Evolutionary conservation across 2,329 filamentous ascomycete species (phyloP).

Genomic region (Zymoseptoria crescenta): DNA sequence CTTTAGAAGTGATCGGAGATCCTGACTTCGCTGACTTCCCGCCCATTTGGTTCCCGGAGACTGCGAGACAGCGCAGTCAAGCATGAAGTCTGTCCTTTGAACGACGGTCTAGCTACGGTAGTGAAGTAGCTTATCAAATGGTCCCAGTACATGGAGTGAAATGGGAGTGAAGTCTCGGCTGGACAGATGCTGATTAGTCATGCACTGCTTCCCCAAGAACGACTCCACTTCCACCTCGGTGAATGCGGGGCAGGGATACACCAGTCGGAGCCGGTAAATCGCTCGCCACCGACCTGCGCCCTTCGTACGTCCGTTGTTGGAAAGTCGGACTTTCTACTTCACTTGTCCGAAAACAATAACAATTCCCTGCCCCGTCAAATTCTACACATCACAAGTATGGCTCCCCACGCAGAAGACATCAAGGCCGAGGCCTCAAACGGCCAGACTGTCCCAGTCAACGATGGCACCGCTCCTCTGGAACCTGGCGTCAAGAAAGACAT

Average conservation of each 20-base stretch:
- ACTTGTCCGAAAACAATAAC: not conserved
- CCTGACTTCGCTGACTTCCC: too few relatives aligned
- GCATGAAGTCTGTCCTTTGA: too few relatives aligned
- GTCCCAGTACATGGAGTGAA: too few relatives aligned
- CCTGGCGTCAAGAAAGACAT: conserved; percentile 28
- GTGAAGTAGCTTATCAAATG: too few relatives aligned
- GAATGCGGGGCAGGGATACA: not conserved
- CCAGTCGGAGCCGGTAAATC: not conserved
- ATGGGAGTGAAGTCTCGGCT: too few relatives aligned
- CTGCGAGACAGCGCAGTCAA: not conserved
- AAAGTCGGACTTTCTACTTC: not conserved
- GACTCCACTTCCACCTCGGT: not conserved
- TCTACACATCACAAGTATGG: conserved; percentile 17
- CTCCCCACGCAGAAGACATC: conserved; percentile 26
- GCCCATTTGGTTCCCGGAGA: not conserved
- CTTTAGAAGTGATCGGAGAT: not conserved
- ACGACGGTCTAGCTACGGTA: too few relatives aligned
- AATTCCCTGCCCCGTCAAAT: not conserved
- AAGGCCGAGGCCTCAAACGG: conserved; percentile 20
- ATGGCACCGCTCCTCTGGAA: conserved; percentile 25
- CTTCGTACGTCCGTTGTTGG: not conserved
- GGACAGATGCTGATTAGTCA: not conserved
- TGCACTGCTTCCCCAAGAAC: not conserved
- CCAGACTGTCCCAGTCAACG: conserved; percentile 22
- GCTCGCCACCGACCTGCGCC: not conserved